These are phyloP conservation scores for Geranomyces michiganensis DNA, from an alignment of 192 early-diverging fungal species.

Conservation along the genomic window DNA sequence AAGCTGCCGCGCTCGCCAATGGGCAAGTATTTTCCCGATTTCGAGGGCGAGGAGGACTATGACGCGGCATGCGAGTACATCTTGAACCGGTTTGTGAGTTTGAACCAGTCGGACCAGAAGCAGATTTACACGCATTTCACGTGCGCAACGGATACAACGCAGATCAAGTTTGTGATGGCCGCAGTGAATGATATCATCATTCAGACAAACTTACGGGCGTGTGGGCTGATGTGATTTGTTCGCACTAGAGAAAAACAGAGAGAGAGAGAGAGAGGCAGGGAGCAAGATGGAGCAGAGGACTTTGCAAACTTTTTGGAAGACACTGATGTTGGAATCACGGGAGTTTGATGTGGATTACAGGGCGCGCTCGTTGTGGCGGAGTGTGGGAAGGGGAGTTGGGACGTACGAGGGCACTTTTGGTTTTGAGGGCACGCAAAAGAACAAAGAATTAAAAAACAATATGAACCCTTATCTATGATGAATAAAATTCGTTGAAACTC, in stretches of 20 bases:
- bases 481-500: too few species aligned
- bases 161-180: constrained; percentile 62
- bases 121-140: constrained; percentile 65
- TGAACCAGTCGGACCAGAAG: constrained; percentile 54
- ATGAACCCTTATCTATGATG: too few species aligned
- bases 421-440: too few species aligned
- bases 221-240: not conserved
- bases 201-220: constrained; percentile 29
- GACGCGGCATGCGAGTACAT: constrained; percentile 54
- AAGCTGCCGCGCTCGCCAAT: constrained; percentile 85
- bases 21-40: constrained; percentile 89
- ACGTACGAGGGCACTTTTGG: too few species aligned
- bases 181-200: constrained; percentile 60
- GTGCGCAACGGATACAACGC: constrained; percentile 64
- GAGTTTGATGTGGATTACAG: too few species aligned
- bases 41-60: constrained; percentile 40
- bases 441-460: too few species aligned
- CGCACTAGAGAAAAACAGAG: not conserved
- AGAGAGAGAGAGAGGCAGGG: not conserved
- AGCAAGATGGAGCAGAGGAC: not conserved
- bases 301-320: too few species aligned
- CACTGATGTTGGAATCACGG: too few species aligned
- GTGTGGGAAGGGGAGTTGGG: too few species aligned
- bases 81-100: constrained; percentile 45
- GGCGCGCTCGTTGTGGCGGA: too few species aligned